These are phyloP conservation scores for Pseudonitzschia multiseries DNA, from an alignment of 108 stramenopile genomes.

Conservation along the genomic window DNA sequence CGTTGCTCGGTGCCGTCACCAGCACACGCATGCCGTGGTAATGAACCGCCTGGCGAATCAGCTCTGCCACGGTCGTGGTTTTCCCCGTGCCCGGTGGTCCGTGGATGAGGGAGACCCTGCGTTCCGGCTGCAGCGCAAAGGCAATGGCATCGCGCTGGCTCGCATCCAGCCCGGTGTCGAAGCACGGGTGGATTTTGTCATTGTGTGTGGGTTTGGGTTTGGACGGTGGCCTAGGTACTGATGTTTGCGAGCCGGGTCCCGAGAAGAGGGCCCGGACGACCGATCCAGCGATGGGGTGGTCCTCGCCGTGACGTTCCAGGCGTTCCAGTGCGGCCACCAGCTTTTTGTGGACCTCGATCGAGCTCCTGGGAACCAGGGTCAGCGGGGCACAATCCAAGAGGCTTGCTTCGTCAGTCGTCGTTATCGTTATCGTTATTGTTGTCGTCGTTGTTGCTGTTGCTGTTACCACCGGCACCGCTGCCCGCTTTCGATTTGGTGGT, in stretches of 20 bases:
- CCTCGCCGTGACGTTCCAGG: conserved; percentile 56
- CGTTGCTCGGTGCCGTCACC: conserved; percentile 97
- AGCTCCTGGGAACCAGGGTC: conserved; percentile 66
- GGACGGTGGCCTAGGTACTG: background rate
- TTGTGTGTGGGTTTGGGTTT: background rate
- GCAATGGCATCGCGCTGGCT: conserved; percentile 77
- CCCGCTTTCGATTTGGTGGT: background rate
- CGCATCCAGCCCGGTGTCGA: conserved; percentile 58
- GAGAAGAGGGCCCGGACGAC: conserved; percentile 67
- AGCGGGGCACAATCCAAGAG: conserved; percentile 50
- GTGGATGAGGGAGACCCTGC: conserved; percentile 70
- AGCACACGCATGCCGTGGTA: conserved; percentile 73
- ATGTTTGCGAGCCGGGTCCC: background rate
- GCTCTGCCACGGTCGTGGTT: conserved; percentile 85
- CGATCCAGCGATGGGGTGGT: conserved; percentile 68
- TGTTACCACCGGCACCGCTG: background rate
- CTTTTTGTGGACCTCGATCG: conserved; percentile 75
- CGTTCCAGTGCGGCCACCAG: conserved; percentile 57
- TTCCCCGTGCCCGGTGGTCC: conserved; percentile 88
- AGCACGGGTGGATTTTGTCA: background rate
- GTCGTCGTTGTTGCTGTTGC: conserved; percentile 33
- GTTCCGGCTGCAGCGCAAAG: conserved; percentile 60
- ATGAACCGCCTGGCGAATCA: conserved; percentile 85
- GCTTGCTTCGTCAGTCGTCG: conserved; percentile 44
- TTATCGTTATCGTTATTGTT: conserved; percentile 29